Percentiles rank a stretch among this genome's conserved stretches.
These are phyloP conservation scores for Kluyveromyces starmeri DNA, from an alignment of 805 yeast species.

Conservation along the genomic window DNA sequence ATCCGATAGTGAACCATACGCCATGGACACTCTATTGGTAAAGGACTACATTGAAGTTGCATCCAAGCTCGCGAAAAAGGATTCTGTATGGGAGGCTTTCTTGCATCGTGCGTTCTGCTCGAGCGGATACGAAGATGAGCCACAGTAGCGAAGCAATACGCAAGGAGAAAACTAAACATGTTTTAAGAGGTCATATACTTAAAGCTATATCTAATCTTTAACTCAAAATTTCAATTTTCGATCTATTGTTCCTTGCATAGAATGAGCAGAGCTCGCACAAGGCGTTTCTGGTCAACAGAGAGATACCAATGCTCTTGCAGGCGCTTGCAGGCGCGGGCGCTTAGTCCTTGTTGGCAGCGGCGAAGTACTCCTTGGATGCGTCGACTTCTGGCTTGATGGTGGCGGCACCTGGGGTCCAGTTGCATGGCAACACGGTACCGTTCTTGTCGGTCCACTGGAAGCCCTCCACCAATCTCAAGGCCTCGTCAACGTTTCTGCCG, in stretches of 20 bases:
- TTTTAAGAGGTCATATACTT: no score
- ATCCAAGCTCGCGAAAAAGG: slow-evolving; percentile 40
- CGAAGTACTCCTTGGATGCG: slow-evolving; percentile 73
- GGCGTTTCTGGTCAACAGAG: no score
- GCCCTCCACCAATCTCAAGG: slow-evolving; percentile 94
- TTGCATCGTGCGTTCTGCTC: slow-evolving; percentile 53
- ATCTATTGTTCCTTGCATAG: no score
- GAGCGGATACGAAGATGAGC: slow-evolving; percentile 49
- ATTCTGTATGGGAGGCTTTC: slow-evolving; percentile 48
- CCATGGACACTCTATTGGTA: slow-evolving; percentile 47
- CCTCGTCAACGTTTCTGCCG: slow-evolving; percentile 98
- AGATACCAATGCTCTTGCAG: no score
- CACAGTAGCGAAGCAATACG: no score
- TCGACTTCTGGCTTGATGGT: slow-evolving; percentile 80
- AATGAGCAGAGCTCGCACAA: no score
- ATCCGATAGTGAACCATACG: slow-evolving; percentile 52
- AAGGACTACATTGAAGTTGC: slow-evolving; percentile 55
- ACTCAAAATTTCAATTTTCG: no score
- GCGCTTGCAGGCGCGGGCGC: neutral
- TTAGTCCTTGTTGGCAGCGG: slow-evolving; percentile 42
- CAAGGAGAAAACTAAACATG: no score
- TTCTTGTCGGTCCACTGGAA: slow-evolving; percentile 98
- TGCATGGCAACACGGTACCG: slow-evolving; percentile 99
- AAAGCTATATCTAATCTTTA: no score
- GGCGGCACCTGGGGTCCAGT: slow-evolving; percentile 95